phyloP scores from a whole-genome alignment of 768 basidiomycete genomes.

The Gymnopilus dilepis region DNA sequence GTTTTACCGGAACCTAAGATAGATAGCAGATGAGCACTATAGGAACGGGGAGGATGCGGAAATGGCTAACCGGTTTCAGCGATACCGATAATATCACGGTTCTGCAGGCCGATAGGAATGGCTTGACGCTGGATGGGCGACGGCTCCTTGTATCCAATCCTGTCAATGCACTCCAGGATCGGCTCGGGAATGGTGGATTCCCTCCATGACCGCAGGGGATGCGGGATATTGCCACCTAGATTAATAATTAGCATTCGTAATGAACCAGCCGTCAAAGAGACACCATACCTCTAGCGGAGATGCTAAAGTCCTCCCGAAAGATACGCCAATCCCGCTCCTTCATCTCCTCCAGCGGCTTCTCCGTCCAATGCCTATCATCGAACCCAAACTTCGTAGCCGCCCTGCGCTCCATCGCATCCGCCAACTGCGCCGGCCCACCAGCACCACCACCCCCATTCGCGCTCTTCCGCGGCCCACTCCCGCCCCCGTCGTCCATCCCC shows the following conservation, averaged over 20 bases:
- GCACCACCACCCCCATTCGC: constrained; percentile 29
- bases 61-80: constrained; percentile 86
- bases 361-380: constrained; percentile 98
- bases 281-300: constrained; percentile 80
- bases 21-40: background rate
- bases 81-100: constrained; percentile 97
- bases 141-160: constrained; percentile 96
- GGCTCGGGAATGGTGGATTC: constrained; percentile 83
- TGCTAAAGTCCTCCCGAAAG: constrained; percentile 98
- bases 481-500: constrained; percentile 84
- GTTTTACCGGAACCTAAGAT: constrained; percentile 94
- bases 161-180: constrained; percentile 84
- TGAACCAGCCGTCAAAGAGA: background rate
- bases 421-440: constrained; percentile 53
- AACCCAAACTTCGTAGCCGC: constrained; percentile 80
- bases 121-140: constrained; percentile 97
- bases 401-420: constrained; percentile 83
- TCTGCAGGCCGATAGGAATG: constrained; percentile 97
- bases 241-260: constrained; percentile 7
- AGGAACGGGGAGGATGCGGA: constrained; percentile 8
- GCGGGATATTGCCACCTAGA: constrained; percentile 89
- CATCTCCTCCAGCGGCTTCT: constrained; percentile 92
- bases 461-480: constrained; percentile 43
- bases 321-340: constrained; percentile 99
- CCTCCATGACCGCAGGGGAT: constrained; percentile 90